Base-by-base conservation (phyloP, 169 alveolate genomes). In the Condylostoma magnum region DNA sequence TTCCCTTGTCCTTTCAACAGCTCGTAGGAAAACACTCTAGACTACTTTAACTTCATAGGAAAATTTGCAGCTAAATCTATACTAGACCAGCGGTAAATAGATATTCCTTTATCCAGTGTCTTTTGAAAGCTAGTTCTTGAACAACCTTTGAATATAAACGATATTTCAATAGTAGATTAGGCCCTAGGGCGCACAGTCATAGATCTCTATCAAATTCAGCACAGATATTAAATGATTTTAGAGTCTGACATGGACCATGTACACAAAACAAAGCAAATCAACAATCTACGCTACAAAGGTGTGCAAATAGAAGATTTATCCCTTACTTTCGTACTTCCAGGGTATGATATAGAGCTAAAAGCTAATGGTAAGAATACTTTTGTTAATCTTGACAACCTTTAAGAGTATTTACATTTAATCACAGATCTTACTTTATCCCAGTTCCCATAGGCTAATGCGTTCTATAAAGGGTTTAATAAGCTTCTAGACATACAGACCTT, bases 301-400 rank as follows among this genome's bases (percentile, higher is more conserved):
- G 55, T 69, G 15, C 70, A 78, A 72, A 53, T 84, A 53, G 79
- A 73, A 54, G 81, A 82, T n/a, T 18, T 82, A 41, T 77, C 77
- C 63, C 68, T 88, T 8, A 51, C 71, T 44, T 88, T 88, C 55
- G 57, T 76, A 37, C 58, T 88, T 22, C 94, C 94, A 22, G 94
- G 94, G 10, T 52, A 79, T 63, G 86, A 77, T 27, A 87, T 87
- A 15, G 90, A 80, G 27, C 50, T 87, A 15, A 82, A 65, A 47
- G 50, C 43, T 34, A 55, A 70, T 56, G 94, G 94, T 12, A 46
- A 53, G 5, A 58, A 80, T 33, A 82, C 55, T 33, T 63, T 69
- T 28, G 81, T 87, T 27, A 65, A 57, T 22, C 27, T 68, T 2
- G 55, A 77, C 15, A 83, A 87, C 55, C 12, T 83, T 37, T 74